phyloP scores from a whole-genome alignment of 2,329 filamentous ascomycete species.

The Westerdykella sp. region DNA sequence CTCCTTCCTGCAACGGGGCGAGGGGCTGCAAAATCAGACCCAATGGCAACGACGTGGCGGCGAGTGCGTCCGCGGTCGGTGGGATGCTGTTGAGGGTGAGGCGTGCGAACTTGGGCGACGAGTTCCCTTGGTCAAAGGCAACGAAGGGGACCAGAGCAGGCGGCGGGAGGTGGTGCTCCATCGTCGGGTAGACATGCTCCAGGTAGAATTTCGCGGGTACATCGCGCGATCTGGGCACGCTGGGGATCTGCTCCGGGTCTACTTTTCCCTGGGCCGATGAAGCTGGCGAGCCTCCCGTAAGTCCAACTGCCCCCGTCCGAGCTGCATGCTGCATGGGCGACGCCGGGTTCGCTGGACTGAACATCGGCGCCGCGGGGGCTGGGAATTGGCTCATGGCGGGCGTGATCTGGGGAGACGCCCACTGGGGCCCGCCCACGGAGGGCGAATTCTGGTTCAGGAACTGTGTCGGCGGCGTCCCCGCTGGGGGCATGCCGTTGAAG shows the following conservation, averaged over 20 bases:
- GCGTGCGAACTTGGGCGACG: constrained; percentile 87
- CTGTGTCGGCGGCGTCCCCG: constrained; percentile 50
- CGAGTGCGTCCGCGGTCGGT: constrained; percentile 69
- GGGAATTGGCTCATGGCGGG: constrained; percentile 57
- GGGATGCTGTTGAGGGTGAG: constrained; percentile 93
- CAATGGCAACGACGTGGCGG: constrained; percentile 74
- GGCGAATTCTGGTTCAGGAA: constrained; percentile 49
- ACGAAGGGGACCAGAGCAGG: constrained; percentile 84
- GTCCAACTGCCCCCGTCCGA: constrained; percentile 15
- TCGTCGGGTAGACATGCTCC: constrained; percentile 84
- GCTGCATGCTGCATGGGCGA: constrained; percentile 35
- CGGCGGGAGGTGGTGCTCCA: constrained; percentile 87
- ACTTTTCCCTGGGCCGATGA: constrained; percentile 67
- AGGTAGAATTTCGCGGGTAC: constrained; percentile 76
- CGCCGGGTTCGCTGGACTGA: constrained; percentile 37
- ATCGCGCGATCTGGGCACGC: constrained; percentile 80
- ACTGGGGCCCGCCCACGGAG: constrained; percentile 32
- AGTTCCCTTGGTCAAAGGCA: constrained; percentile 92
- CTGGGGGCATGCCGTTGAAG: constrained; percentile 62
- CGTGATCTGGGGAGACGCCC: constrained; percentile 39
- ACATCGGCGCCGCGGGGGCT: constrained; percentile 48
- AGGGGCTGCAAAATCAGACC: constrained; percentile 86
- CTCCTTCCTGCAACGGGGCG: constrained; percentile 74
- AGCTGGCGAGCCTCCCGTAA: constrained; percentile 35
- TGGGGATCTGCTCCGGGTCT: constrained; percentile 88